phyloP scores from a whole-genome alignment of 2,329 filamentous ascomycete species.

The Fusarium stilboides region DNA sequence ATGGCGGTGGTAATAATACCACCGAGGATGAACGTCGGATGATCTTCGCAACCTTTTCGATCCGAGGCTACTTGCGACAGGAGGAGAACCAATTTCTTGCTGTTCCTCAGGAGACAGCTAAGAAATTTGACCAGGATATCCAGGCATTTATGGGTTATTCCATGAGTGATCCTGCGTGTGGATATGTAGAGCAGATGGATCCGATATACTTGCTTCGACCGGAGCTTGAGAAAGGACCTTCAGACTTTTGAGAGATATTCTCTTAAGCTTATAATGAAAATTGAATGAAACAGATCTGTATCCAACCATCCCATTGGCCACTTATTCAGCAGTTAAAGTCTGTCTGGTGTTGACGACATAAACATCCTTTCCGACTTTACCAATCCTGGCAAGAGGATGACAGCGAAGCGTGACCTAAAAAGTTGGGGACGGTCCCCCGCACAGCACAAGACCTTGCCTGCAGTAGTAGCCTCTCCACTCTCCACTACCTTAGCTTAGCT shows the following conservation, averaged over 20 bases:
- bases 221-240: slow-evolving; percentile 19
- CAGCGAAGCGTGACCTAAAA: neutral
- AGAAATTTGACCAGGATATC: slow-evolving; percentile 18
- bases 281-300: neutral
- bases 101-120: slow-evolving; percentile 10
- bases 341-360: too few relatives aligned
- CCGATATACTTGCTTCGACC: slow-evolving; percentile 34
- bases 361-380: too few relatives aligned
- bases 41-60: slow-evolving; percentile 24
- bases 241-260: neutral
- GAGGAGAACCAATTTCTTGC: slow-evolving; percentile 38
- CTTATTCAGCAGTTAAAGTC: neutral
- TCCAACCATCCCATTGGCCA: neutral
- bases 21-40: slow-evolving; percentile 28
- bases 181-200: slow-evolving; percentile 36
- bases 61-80: slow-evolving; percentile 27
- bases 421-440: neutral
- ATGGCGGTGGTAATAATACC: slow-evolving; percentile 29
- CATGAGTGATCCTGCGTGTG: slow-evolving; percentile 34
- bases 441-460: neutral
- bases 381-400: neutral
- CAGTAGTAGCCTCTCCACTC: too few relatives aligned
- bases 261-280: neutral
- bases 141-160: slow-evolving; percentile 38
- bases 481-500: neutral